Evolutionary conservation across 2,329 filamentous ascomycete genomes (phyloP).

Genomic region (Alternaria sp.): DNA sequence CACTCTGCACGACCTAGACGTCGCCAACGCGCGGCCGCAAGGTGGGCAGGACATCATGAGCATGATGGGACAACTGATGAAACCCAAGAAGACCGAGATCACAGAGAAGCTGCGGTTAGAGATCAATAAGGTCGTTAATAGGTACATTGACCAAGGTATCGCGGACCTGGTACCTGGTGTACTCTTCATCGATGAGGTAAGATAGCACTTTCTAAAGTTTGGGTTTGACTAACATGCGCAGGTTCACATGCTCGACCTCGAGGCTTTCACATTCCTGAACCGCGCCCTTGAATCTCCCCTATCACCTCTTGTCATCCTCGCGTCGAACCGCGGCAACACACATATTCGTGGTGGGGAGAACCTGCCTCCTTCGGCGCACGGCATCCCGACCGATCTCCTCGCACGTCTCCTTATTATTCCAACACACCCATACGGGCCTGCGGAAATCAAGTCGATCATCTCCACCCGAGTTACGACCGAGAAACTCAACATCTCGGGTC

Average conservation of each 20-base stretch:
- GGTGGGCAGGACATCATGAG: constrained; percentile 99
- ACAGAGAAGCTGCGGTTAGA: constrained; percentile 95
- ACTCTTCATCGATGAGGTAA: constrained; percentile 96
- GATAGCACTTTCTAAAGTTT: constrained; percentile 12
- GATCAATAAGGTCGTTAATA: constrained; percentile 99
- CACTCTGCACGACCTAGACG: constrained; percentile 93
- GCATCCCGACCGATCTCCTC: constrained; percentile 91
- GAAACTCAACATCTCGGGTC: constrained; percentile 78
- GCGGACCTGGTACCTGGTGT: constrained; percentile 98
- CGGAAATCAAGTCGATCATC: constrained; percentile 94
- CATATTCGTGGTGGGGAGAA: constrained; percentile 86
- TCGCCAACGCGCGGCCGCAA: constrained; percentile 93
- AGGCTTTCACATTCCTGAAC: constrained; percentile 99
- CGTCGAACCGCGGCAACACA: constrained; percentile 94
- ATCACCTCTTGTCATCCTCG: constrained; percentile 95
- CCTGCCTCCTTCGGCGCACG: constrained; percentile 75
- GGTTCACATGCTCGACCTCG: constrained; percentile 99
- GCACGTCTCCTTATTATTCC: constrained; percentile 95
- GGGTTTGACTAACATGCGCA: constrained; percentile 50
- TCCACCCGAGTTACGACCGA: constrained; percentile 84
- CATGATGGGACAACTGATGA: constrained; percentile 99
- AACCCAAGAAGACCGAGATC: constrained; percentile 99
- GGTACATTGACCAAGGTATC: constrained; percentile 98
- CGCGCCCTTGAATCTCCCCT: constrained; percentile 95
- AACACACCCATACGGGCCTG: constrained; percentile 84